These are phyloP conservation scores for rapeseed (Brassica napus) DNA, from an alignment of 345 rosid species.

Conservation along the genomic window Da-Ae NC_063435.1:22288501-22289000, in stretches of 20 bases:
- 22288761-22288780: neutral
- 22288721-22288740: too few relatives aligned
- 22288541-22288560: conserved; percentile 57
- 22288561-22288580: conserved; percentile 73
- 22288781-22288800: conserved; percentile 50
- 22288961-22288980: too few relatives aligned
- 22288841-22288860: conserved; percentile 53
- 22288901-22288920: too few relatives aligned
- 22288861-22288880: neutral
- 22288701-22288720: neutral
- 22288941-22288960: too few relatives aligned
- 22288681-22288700: too few relatives aligned
- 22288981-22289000: too few relatives aligned
- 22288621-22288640: neutral
- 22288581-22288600: conserved; percentile 51
- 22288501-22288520: conserved; percentile 76
- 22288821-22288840: conserved; percentile 58
- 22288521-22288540: conserved; percentile 55
- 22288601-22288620: neutral
- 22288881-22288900: neutral
- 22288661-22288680: neutral
- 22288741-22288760: neutral
- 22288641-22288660: neutral
- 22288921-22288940: too few relatives aligned
- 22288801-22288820: conserved; percentile 58